These are phyloP conservation scores for Candida verbasci DNA, from an alignment of 805 yeast species.

Conservation along the genomic window DNA sequence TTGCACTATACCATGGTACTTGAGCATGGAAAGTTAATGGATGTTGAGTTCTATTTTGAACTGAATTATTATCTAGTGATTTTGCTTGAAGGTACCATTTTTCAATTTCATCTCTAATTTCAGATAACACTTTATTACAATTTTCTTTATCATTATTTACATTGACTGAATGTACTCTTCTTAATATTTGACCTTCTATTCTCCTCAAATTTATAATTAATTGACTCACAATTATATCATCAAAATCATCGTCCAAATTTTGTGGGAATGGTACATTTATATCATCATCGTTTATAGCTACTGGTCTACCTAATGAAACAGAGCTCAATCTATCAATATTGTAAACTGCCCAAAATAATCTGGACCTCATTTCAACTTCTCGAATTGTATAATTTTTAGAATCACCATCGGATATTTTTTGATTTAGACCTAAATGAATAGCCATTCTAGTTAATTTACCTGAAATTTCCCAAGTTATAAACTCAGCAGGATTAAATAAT, in stretches of 20 bases:
- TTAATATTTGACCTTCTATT: constrained; percentile 45
- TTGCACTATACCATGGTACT: constrained; percentile 30
- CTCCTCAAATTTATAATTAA: constrained; percentile 41
- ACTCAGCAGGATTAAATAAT: constrained; percentile 46
- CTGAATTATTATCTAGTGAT: background rate
- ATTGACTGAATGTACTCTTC: constrained; percentile 42
- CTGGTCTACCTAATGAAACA: constrained; percentile 45
- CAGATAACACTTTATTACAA: constrained; percentile 20
- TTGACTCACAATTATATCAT: constrained; percentile 35
- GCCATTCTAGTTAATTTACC: constrained; percentile 44
- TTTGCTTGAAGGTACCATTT: constrained; percentile 23
- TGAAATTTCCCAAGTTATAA: constrained; percentile 49
- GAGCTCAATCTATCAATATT: constrained; percentile 47
- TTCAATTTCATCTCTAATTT: constrained; percentile 33
- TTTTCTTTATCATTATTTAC: constrained; percentile 26
- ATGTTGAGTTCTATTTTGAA: background rate
- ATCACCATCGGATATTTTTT: constrained; percentile 21
- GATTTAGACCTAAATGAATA: constrained; percentile 44
- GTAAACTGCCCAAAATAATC: constrained; percentile 49
- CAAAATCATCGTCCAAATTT: constrained; percentile 37
- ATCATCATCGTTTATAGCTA: constrained; percentile 46
- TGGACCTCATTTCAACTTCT: constrained; percentile 40
- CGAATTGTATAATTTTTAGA: constrained; percentile 1
- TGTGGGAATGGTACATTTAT: constrained; percentile 41
- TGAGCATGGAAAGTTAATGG: constrained; percentile 21